Conservation (phyloP, 2,329 filamentous ascomycete species). For the Myriosclerotinia duriaeana region DNA sequence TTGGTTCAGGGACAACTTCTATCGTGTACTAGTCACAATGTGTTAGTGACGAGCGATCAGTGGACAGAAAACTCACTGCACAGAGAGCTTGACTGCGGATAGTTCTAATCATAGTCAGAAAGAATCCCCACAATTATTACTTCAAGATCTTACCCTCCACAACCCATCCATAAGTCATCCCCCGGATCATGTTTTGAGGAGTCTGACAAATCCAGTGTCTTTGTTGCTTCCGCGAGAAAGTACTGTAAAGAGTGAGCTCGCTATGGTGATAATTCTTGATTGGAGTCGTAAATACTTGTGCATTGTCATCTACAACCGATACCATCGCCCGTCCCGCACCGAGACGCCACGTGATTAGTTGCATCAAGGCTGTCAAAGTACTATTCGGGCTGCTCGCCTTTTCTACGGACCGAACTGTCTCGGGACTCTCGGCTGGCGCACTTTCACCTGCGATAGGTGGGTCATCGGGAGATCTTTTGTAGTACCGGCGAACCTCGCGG, state of each 20-base stretch:
- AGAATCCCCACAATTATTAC: not conserved
- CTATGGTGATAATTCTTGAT: not conserved
- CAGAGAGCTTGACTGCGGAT: conserved; percentile 24
- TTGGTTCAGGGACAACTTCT: conserved; percentile 16
- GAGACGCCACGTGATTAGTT: conserved; percentile 50
- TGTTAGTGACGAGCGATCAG: not conserved
- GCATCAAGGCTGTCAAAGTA: conserved; percentile 45
- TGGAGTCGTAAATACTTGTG: conserved; percentile 23
- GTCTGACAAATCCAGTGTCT: conserved; percentile 40
- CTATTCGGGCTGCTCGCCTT: conserved; percentile 40
- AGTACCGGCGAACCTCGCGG: conserved; percentile 22
- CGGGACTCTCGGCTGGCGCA: conserved; percentile 3
- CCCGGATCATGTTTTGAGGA: conserved; percentile 23
- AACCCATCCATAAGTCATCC: conserved; percentile 26
- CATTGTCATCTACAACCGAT: conserved; percentile 44
- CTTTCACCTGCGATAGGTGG: conserved; percentile 4
- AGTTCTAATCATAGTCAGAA: conserved; percentile 21
- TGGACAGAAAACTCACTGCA: conserved; percentile 15
- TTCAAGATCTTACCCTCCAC: conserved; percentile 20
- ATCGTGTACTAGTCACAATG: conserved; percentile 23
- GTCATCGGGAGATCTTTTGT: conserved; percentile 18
- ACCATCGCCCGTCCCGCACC: conserved; percentile 48
- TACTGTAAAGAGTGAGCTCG: conserved; percentile 41
- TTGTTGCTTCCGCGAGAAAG: conserved; percentile 50
- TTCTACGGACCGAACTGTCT: conserved; percentile 7